A percentile compares a stretch with the other conserved stretches of the same genome.
These are phyloP conservation scores for Cupressus sempervirens DNA, from an alignment of 75 land plant genomes.

Conservation along the genomic window DNA sequence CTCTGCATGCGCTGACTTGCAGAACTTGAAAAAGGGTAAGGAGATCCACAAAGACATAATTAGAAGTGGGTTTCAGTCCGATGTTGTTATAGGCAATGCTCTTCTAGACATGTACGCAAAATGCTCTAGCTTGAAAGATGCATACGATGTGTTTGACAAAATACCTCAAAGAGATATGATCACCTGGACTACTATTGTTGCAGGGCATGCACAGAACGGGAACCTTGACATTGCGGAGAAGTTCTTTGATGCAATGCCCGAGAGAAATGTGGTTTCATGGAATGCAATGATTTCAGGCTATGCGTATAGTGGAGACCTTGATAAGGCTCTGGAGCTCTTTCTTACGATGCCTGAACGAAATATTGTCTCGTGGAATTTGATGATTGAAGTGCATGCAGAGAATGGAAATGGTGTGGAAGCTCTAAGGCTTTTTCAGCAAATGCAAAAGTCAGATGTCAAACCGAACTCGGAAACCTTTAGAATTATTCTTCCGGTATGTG, in stretches of 20 bases:
- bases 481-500: conserved; percentile 20
- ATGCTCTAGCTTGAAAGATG: conserved; percentile 16
- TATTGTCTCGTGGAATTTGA: not conserved
- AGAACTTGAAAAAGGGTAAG: not conserved
- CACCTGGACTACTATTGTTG: conserved; percentile 52
- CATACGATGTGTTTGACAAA: conserved; percentile 32
- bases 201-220: conserved; percentile 32
- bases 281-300: conserved; percentile 18
- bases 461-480: conserved; percentile 1
- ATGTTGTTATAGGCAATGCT: not conserved
- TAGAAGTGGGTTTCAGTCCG: conserved; percentile 8
- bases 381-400: conserved; percentile 17
- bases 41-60: not conserved
- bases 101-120: conserved; percentile 45
- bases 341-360: conserved; percentile 21
- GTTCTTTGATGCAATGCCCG: conserved; percentile 35
- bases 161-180: conserved; percentile 20
- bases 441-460: not conserved
- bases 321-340: conserved; percentile 32
- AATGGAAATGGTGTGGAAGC: conserved; percentile 17
- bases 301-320: not conserved
- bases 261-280: conserved; percentile 47
- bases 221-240: conserved; percentile 17
- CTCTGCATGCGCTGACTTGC: conserved; percentile 1
- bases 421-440: conserved; percentile 1